These are phyloP conservation scores for Pyrus hybrid DNA, from an alignment of 331 rosid species.

Conservation along the genomic window DNA sequence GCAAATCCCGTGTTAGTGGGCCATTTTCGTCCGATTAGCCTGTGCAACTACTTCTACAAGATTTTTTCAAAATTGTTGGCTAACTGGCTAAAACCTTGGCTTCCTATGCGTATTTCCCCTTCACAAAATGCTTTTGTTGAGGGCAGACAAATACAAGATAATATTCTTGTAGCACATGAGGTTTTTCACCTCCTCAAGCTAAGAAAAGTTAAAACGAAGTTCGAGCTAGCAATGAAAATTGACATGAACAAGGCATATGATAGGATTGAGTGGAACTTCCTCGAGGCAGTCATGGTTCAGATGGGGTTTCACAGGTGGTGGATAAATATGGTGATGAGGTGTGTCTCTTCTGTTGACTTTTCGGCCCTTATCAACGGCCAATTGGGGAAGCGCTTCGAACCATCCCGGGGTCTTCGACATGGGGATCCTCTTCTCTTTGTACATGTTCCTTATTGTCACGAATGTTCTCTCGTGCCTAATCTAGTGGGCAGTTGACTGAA, in stretches of 20 bases:
- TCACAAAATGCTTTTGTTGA: background rate
- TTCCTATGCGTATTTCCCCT: background rate
- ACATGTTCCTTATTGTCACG: background rate
- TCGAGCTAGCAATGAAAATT: too few species aligned
- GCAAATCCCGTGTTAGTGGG: too few species aligned
- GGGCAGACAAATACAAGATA: too few species aligned
- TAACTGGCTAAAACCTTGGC: background rate
- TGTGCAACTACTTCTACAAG: too few species aligned
- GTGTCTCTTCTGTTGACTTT: background rate
- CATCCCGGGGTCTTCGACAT: rapidly evolving
- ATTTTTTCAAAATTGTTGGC: background rate
- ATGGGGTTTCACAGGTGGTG: background rate
- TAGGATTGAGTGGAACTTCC: background rate
- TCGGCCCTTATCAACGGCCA: background rate
- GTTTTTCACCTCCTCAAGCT: too few species aligned
- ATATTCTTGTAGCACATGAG: too few species aligned
- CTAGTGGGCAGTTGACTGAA: rapidly evolving
- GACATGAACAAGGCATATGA: too few species aligned
- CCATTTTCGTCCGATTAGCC: too few species aligned
- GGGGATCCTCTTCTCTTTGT: background rate
- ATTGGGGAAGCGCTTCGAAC: background rate
- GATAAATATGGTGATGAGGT: background rate
- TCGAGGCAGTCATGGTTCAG: rapidly evolving
- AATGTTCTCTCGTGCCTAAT: rapidly evolving
- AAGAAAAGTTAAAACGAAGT: too few species aligned